Base-by-base conservation (phyloP, 805 yeast genomes). In the Priceomyces castillae region DNA sequence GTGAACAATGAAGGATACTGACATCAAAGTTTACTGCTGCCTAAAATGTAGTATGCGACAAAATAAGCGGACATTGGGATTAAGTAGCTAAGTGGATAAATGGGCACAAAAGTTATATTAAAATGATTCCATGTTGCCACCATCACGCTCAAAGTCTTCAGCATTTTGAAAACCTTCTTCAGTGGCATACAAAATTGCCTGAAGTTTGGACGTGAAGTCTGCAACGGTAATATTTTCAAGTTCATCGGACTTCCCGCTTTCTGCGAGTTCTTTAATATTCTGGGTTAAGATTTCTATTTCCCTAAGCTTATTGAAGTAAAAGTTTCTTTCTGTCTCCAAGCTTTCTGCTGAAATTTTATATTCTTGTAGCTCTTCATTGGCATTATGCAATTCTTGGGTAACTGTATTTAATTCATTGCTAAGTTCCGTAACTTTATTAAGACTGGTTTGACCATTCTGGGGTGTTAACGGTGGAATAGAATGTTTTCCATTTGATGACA, bases 241-340 rank as follows among this genome's bases (percentile, higher is more conserved):
- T 41, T 77, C 73, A 15, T 42, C 51, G 15, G 41, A 48, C 34
- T 49, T 50, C 6, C 35, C 34, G 15, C 22, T 23, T 2, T 41
- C 44, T 14, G 17, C 30, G 28, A 53, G 45, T n/a, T 59, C 62
- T 43, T 58, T 60, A 33, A 68, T 56, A 18, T 82, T 77, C 56
- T 85, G 89, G 19, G 84, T 77, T 37, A 90, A 65, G 20, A 88
- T 80, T 63, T 94, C 99, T 43, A 94, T 86, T 46, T 87, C 95
- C 49, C 96, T 76, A 41, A 94, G 70, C 65, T 92, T 94, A 56
- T 85, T 82, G 66, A 87, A 92, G 62, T 94, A 94, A 57, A 92
- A 89, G 61, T 87, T 86, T 49, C 98, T 79, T 61, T 94, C 97
- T 1, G 86, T 78, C 55, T 84, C 87, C 39, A 88, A 67, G 11